phyloP scores from a whole-genome alignment of 225 moss, liverwort and hornwort genomes.

The Pleurozium schreberi region DNA sequence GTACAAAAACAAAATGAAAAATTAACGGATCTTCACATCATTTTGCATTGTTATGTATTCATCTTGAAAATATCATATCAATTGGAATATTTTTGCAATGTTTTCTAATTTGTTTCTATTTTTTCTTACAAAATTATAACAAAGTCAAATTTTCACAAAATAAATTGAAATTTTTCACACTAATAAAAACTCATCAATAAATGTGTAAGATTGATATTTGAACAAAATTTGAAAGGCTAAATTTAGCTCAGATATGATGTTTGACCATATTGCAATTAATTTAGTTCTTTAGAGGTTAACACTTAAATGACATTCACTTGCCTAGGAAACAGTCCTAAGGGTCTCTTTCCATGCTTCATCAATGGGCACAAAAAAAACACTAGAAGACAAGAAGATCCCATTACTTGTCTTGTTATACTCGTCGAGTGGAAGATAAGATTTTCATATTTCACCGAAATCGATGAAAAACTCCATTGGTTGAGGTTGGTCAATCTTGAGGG shows the following conservation, averaged over 20 bases:
- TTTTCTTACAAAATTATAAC: neutral
- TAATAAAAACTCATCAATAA: neutral
- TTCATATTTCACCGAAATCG: no score
- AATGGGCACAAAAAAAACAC: no score
- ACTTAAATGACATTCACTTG: accelerated
- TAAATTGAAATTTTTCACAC: neutral
- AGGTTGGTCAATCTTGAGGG: no score
- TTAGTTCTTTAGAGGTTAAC: neutral
- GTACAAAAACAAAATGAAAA: neutral
- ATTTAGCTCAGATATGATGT: neutral
- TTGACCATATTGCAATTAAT: no score
- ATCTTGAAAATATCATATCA: accelerated
- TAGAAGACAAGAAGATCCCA: no score
- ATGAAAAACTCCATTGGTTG: no score
- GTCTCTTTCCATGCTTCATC: no score
- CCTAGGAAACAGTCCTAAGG: accelerated
- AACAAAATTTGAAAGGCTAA: neutral
- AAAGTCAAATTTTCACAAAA: neutral
- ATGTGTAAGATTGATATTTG: neutral
- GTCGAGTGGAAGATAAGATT: no score
- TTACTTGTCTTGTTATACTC: no score
- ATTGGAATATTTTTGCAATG: neutral
- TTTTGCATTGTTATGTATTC: neutral
- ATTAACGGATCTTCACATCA: accelerated
- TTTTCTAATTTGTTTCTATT: neutral